Evolutionary conservation across 495 filamentous ascomycete genomes (phyloP).

Genomic region (Jackrogersella minutella): DNA sequence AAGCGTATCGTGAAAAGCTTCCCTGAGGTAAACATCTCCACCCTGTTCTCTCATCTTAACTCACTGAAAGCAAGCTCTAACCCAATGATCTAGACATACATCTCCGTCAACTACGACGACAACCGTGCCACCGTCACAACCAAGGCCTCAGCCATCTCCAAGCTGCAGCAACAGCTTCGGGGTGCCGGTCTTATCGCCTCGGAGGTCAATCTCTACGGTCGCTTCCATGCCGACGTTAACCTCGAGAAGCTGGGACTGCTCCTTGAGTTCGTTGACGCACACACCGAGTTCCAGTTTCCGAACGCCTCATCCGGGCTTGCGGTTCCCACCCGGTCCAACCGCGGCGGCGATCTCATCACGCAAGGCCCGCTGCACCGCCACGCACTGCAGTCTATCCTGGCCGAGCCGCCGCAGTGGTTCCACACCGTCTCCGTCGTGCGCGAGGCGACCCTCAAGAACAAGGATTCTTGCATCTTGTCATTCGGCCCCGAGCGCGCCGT

Average conservation of each 20-base stretch:
- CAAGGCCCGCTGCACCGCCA: conserved; percentile 44
- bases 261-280: conserved; percentile 39
- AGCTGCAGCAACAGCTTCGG: conserved; percentile 45
- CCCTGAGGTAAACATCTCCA: conserved; percentile 30
- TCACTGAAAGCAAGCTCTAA: conserved; percentile 3
- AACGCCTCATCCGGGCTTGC: conserved; percentile 45
- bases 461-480: conserved; percentile 23
- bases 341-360: conserved; percentile 23
- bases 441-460: conserved; percentile 6
- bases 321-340: conserved; percentile 38
- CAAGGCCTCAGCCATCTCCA: conserved; percentile 30
- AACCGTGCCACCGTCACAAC: conserved; percentile 50
- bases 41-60: not conserved
- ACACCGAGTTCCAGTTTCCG: conserved; percentile 49
- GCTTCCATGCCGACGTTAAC: conserved; percentile 48
- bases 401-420: conserved; percentile 55
- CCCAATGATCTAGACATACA: conserved; percentile 47
- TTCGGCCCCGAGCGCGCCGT: conserved; percentile 34
- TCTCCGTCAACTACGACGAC: conserved; percentile 56
- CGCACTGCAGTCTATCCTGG: conserved; percentile 52
- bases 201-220: conserved; percentile 49
- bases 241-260: conserved; percentile 11
- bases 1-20: conserved; percentile 18
- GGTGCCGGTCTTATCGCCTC: conserved; percentile 47
- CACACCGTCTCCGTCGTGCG: conserved; percentile 34